Evolutionary conservation across 2,329 filamentous ascomycete genomes (phyloP).

Genomic region (Incumbomyces delicatus): DNA sequence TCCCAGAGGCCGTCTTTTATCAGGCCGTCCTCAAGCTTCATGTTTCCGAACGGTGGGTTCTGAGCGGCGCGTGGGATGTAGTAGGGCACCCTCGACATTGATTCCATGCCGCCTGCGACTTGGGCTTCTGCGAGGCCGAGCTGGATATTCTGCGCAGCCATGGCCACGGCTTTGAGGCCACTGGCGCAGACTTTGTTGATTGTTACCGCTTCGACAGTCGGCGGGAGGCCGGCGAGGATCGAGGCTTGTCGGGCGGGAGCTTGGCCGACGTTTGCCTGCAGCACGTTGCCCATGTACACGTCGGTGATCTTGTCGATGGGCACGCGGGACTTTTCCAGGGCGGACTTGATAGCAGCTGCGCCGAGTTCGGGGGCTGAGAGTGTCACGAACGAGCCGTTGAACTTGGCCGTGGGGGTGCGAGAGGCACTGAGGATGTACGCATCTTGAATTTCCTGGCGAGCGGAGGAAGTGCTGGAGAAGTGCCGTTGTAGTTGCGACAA

Average conservation of each 20-base stretch:
- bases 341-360: conserved; percentile 83
- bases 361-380: conserved; percentile 82
- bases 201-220: conserved; percentile 76
- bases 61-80: conserved; percentile 76
- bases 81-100: conserved; percentile 89
- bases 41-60: conserved; percentile 74
- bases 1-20: conserved; percentile 94
- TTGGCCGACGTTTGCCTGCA: conserved; percentile 76
- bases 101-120: conserved; percentile 94
- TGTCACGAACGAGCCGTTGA: conserved; percentile 81
- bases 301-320: conserved; percentile 73
- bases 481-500: conserved; percentile 39
- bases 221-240: conserved; percentile 75
- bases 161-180: conserved; percentile 79
- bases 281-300: conserved; percentile 96
- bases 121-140: conserved; percentile 80
- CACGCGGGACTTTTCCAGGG: conserved; percentile 74
- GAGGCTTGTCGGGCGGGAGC: conserved; percentile 83
- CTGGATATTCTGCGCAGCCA: conserved; percentile 91
- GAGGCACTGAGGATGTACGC: conserved; percentile 89
- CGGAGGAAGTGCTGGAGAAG: conserved; percentile 42
- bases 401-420: conserved; percentile 82
- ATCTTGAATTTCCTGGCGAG: conserved; percentile 64
- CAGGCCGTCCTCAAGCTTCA: conserved; percentile 81
- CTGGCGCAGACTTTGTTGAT: conserved; percentile 98